phyloP scores from a whole-genome alignment of 352 stramenopile genomes.

The Hyaloperonospora arabidopsidis region DNA sequence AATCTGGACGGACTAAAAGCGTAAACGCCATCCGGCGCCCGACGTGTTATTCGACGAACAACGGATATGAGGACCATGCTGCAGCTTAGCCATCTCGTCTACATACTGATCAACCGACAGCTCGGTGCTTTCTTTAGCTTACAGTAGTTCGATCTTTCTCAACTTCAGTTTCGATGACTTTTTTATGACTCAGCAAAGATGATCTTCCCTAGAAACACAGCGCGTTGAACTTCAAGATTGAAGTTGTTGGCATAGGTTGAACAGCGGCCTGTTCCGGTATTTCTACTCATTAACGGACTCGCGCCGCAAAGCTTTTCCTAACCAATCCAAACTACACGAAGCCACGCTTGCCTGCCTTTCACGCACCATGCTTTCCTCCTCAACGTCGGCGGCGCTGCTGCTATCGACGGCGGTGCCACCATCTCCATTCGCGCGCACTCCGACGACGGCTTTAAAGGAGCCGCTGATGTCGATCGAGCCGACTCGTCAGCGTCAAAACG shows the following conservation, averaged over 20 bases:
- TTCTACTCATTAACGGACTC: constrained; percentile 27
- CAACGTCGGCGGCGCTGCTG: constrained; percentile 1
- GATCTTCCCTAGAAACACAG: constrained; percentile 3
- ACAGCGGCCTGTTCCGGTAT: neutral
- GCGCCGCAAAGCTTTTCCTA: constrained; percentile 12
- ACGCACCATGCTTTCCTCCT: constrained; percentile 14
- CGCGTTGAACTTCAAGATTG: constrained; percentile 33
- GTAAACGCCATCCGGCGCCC: constrained; percentile 6
- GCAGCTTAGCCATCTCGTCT: too few species aligned
- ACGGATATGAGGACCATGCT: too few species aligned
- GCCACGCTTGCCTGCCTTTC: neutral
- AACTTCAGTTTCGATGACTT: constrained; percentile 24
- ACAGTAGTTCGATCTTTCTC: neutral
- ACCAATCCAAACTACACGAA: neutral
- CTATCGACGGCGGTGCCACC: constrained; percentile 7
- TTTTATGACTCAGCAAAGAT: neutral
- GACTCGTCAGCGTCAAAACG: constrained; percentile 5
- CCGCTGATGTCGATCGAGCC: constrained; percentile 17
- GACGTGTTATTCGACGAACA: too few species aligned
- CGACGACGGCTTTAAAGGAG: constrained; percentile 6
- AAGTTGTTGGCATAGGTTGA: constrained; percentile 9
- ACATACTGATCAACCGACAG: too few species aligned
- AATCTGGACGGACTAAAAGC: constrained; percentile 12
- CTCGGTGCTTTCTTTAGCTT: too few species aligned
- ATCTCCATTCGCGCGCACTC: constrained; percentile 2